Base-by-base conservation (phyloP, 768 basidiomycete species). In the Naganishia onofrii region DNA sequence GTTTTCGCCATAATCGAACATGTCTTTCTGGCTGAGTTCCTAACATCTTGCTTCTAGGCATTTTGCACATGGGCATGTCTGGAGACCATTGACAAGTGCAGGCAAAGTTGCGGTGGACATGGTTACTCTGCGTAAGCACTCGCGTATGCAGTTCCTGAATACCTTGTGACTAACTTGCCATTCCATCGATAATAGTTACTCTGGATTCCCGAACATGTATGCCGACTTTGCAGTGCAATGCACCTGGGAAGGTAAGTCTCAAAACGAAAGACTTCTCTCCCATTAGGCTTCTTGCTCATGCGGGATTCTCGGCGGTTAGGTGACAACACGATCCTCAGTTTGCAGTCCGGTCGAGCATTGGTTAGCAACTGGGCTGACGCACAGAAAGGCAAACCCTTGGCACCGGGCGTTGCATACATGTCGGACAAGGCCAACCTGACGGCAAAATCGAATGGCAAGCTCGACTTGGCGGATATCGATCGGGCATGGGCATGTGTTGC, bases 1-100 rank as follows among this genome's bases (percentile, higher is more conserved):
- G 60, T 23, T 46, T 67, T 21, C 44, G 17, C 28, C 17, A 4
- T 0, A 26, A 3, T 51, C 15, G 2, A 42, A 42, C 5, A 15
- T 15, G 2, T 42, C 13, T 26, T 44, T 29, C 23, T 23, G 52
- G 34, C 42, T 26, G 17, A 29, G 56, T 7, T 6, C 3, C 12
- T 38, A 67, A 64, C 54, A 7, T 32, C 13, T 55, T 15, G 26
- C 17, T 34, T 55, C 17, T 29, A 63, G 60, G 79, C 83, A 8
- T 83, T 83, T 76, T 84, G 82, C 72, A 84, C 83, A 0, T 84
- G 83, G 83, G 76, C 76, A n/a, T 81, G 80, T 51, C 74, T 84
- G 42, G 81, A 83, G 68, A 82, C 81, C 23, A 84, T 84, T 60
- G 83, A 84, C 74, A 82, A 80, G 68, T 82, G 82, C 68, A 71